A percentile compares a stretch with the other conserved stretches of the same genome.
These are phyloP conservation scores for Plasmodium reichenowi DNA, from an alignment of 169 alveolate species.

Conservation along the genomic window DNA sequence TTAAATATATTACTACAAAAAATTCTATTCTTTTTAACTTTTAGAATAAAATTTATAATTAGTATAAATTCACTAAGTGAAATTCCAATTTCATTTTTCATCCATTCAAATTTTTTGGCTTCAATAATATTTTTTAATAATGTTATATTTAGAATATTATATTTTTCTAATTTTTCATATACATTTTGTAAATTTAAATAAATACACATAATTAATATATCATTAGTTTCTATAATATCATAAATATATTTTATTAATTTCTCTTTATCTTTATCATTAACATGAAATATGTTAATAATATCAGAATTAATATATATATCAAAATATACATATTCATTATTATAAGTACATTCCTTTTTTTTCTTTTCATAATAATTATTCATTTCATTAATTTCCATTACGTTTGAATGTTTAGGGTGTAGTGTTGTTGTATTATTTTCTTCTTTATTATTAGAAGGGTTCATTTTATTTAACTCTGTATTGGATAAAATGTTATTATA, in stretches of 20 bases:
- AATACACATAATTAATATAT: constrained; percentile 54
- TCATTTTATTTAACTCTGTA: not conserved
- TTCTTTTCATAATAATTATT: constrained; percentile 31
- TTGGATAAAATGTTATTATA: too few relatives aligned
- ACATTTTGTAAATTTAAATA: constrained; percentile 31
- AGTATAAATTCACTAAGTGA: constrained; percentile 54
- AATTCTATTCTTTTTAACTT: constrained; percentile 60
- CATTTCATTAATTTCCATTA: constrained; percentile 27
- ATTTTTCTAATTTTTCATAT: constrained; percentile 45
- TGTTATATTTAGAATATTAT: constrained; percentile 27
- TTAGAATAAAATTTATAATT: constrained; percentile 30
- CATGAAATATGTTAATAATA: constrained; percentile 28
- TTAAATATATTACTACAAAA: constrained; percentile 63
- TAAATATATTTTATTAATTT: constrained; percentile 38
- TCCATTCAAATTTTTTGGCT: constrained; percentile 30
- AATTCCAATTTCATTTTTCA: constrained; percentile 56
- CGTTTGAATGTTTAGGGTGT: not conserved
- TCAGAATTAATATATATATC: constrained; percentile 59
- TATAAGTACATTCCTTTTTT: constrained; percentile 8
- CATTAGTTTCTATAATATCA: constrained; percentile 40
- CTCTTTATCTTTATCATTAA: constrained; percentile 46
- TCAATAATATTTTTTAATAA: constrained; percentile 32
- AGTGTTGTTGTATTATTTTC: not conserved
- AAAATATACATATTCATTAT: constrained; percentile 14
- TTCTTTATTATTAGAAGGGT: not conserved